These are phyloP conservation scores for Galeopsis tetrahit DNA, from an alignment of 257 asterid genomes.

Conservation along the genomic window DNA sequence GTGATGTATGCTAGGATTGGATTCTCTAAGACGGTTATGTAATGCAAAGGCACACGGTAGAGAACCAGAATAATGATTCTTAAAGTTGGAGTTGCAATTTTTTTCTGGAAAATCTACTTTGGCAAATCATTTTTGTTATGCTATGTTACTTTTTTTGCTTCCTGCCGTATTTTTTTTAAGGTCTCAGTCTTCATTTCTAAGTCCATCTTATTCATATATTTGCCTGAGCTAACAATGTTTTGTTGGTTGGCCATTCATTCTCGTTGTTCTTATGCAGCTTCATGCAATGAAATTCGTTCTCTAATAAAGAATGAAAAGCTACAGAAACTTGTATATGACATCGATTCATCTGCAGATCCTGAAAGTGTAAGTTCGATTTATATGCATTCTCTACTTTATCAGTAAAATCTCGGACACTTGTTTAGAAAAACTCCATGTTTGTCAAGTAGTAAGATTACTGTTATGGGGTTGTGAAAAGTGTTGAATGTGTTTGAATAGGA, in stretches of 20 bases:
- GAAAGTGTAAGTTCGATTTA: constrained; percentile 49
- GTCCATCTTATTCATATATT: not conserved
- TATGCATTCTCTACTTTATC: not conserved
- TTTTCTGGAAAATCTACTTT: constrained; percentile 4
- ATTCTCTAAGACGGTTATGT: not conserved
- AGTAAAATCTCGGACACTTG: not conserved
- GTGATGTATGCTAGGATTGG: not conserved
- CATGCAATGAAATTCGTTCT: constrained; percentile 64
- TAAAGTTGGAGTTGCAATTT: not conserved
- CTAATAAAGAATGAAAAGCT: constrained; percentile 58
- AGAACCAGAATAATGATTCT: not conserved
- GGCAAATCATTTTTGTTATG: not conserved
- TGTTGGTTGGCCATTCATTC: not conserved
- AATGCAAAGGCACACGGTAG: not conserved
- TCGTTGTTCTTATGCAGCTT: constrained; percentile 50
- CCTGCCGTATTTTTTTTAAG: not conserved
- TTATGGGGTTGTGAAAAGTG: not conserved
- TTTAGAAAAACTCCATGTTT: not conserved
- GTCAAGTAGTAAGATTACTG: not conserved
- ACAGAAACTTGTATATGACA: constrained; percentile 51
- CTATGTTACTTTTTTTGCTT: not conserved
- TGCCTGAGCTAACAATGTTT: not conserved
- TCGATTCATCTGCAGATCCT: constrained; percentile 62
- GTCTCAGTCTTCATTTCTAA: not conserved
- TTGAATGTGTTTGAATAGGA: constrained; percentile 41